Base-by-base conservation (phyloP, 495 filamentous ascomycete genomes). In the Barbatosphaeria neglecta region DNA sequence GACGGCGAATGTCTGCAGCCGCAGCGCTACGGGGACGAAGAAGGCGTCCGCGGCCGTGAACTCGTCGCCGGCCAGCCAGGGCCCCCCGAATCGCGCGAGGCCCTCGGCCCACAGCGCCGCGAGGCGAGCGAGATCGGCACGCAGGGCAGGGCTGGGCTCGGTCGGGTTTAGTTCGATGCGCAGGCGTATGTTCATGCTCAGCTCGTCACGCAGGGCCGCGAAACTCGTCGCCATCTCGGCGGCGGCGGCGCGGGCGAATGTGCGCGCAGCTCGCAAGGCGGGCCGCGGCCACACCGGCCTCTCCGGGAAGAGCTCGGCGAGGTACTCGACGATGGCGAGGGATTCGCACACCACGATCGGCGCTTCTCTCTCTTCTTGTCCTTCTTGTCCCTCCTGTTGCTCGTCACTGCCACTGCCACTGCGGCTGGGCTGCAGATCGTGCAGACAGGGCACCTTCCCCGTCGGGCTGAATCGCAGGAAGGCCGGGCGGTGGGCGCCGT, bases 141-240 rank as follows among this genome's bases (percentile, higher is more conserved):
- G 47, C 20, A 61, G 53, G 24, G 48, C 54, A 9, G 54, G 50
- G 13, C 28, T 52, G 5, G 61, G 56, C 9, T 52, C 47, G 2
- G 52, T 46, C 7, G 24, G 22, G 15, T 1, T 31, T 25, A 68
- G 52, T 15, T 50, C 35, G 37, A 67, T 58, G 17, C 60, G 55
- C 16, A 65, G 59, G n/a, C 72, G 45, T 46, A 74, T 66, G 57
- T 75, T 76, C 44, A 64, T 67, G 22, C 48, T 28, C 52, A 66
- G 74, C 8, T 62, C 62, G 40, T 64, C 58, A 13, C 77, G 65
- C 6, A 78, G 22, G 0, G 59, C 52, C 1, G 24, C 22, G 53
- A 81, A 81, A 20, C 69, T 63, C 1, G 76, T 67, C 50, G 78
- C 74, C 75, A 79, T 81, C 57, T 76, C 65, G 0, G 74, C 69